Evolutionary conservation across 2,329 filamentous ascomycete genomes (phyloP), one percentile per base, ranked within the genome.

Genomic region (Colletotrichum coccodes): DNA sequence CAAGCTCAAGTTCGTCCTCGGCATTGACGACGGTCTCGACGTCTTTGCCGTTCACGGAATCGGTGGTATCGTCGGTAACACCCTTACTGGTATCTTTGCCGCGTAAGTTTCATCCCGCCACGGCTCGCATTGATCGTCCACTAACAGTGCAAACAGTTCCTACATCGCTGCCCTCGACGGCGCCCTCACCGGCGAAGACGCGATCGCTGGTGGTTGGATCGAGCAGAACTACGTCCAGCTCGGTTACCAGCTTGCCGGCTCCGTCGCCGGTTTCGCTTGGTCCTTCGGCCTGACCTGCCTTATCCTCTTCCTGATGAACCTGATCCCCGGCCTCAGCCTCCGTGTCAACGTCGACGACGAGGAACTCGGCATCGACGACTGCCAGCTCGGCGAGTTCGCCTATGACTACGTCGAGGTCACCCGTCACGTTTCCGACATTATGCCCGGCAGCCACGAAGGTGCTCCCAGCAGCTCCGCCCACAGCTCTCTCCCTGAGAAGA

Each of bases 11-110:
- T 91, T 88, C 75, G 61, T 86, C 56, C 85, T 97, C 76, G 90
- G 90, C 71, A 90, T 97, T 64, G 94, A 97, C 75, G 94, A 97
- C 77, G 91, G 92, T 6, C 92, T 97, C 81, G 94, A 97, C 83
- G 91, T 97, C 75, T 96, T 97, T 81, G 94, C 94, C 73, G 93
- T 96, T 81, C 94, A 97, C 87, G 94, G 89, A 76, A 83, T 97
- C 71, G 94, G 94, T 56, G 94, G 94, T 72, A 93, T 96, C 72
- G 86, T 92, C 66, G 94, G 94, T 58, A 92, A 97, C 75, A 80
- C 94, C 68, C 85, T 93, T 80, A 95, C 94, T 64, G 93, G 91
- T 71, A 82, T 95, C 71, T 94, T 95, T 77, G 92, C 89, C 73
- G 90, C 92, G 86, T 89, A 79, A 77, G 86, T 84, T 18, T 42